Conservation (phyloP, 2,329 filamentous ascomycete species). For the Cladorrhinum sp. region DNA sequence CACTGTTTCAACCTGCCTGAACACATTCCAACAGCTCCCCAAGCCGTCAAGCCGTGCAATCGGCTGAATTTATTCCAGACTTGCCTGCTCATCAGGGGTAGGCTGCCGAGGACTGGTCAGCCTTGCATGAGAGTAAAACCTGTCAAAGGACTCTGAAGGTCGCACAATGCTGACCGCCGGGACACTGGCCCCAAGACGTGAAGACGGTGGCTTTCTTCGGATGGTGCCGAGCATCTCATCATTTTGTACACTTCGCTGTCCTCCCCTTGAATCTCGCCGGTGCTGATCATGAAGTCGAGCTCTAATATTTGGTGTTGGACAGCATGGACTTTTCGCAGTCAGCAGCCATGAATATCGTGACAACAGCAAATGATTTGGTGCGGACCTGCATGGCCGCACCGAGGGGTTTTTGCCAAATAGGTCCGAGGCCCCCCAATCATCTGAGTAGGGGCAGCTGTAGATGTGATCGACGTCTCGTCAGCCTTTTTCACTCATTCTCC, state of each 20-base stretch:
- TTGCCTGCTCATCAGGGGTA: background rate
- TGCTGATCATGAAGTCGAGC: background rate
- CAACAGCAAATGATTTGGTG: background rate
- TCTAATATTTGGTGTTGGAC: background rate
- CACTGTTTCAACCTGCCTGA: background rate
- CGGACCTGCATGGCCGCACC: conserved; percentile 1
- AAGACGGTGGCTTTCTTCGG: background rate
- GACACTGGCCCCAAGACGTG: background rate
- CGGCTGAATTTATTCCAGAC: background rate
- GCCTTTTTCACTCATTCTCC: background rate
- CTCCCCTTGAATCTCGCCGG: background rate
- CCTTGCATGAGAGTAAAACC: conserved; percentile 2
- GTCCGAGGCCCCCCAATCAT: background rate
- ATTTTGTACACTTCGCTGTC: background rate
- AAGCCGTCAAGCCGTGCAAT: conserved; percentile 4
- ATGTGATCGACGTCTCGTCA: conserved; percentile 9
- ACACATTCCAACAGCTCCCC: background rate
- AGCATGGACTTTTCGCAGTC: background rate
- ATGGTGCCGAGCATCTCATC: background rate
- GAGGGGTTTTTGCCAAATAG: background rate
- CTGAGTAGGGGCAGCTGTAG: conserved; percentile 4
- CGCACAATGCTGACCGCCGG: background rate
- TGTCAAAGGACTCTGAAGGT: conserved; percentile 1
- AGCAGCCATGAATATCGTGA: background rate
- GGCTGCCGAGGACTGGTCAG: background rate